Conservation (phyloP, 2,329 filamentous ascomycete genomes). For the Aspergillus sp. region DNA sequence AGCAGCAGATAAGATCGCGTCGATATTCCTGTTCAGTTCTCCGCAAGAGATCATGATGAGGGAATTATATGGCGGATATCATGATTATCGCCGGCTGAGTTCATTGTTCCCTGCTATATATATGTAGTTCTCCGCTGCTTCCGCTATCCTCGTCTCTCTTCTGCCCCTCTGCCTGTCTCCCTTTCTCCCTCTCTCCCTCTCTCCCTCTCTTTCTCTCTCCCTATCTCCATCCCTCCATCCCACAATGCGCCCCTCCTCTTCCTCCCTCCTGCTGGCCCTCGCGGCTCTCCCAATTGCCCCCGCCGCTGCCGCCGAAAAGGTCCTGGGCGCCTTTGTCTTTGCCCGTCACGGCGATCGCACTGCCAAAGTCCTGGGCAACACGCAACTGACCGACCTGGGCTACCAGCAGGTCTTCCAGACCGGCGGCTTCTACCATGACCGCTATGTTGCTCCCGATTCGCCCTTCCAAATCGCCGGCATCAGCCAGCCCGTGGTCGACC, state of each 20-base stretch:
- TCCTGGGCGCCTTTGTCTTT: conserved; percentile 74
- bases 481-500: conserved; percentile 55
- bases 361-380: conserved; percentile 59
- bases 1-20: too few species aligned
- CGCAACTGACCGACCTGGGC: conserved; percentile 65
- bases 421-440: conserved; percentile 64
- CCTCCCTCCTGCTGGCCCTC: not conserved
- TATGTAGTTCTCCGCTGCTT: too few species aligned
- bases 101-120: not conserved
- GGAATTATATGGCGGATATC: too few species aligned
- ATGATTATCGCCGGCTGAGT: not conserved
- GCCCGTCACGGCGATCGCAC: conserved; percentile 80
- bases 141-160: not conserved
- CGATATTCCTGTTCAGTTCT: too few species aligned
- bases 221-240: not conserved
- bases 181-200: not conserved
- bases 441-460: conserved; percentile 59
- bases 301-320: conserved; percentile 45
- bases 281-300: not conserved
- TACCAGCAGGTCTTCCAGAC: conserved; percentile 64
- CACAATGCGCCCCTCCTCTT: not conserved
- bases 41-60: too few species aligned
- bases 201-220: not conserved
- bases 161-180: not conserved
- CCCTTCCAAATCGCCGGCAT: conserved; percentile 56